phyloP scores from a whole-genome alignment of 2,329 filamentous ascomycete species.

The Hirsutella minnesotensis region DNA sequence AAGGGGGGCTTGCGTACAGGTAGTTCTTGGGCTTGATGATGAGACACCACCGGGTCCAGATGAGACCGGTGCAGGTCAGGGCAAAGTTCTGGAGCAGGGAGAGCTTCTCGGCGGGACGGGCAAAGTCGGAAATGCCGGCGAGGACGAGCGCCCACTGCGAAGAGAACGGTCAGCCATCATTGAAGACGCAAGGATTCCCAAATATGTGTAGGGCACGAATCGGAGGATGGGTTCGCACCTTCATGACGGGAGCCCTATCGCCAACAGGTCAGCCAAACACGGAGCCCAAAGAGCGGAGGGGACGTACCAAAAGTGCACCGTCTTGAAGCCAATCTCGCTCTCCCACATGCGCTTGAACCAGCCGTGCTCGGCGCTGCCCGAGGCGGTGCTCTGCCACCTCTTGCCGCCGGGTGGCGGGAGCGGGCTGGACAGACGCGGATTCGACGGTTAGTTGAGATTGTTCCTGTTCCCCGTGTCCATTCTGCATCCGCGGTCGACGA shows the following conservation, averaged over 20 bases:
- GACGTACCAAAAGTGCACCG: conserved; percentile 90
- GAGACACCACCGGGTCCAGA: conserved; percentile 98
- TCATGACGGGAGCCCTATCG: conserved; percentile 75
- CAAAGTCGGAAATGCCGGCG: conserved; percentile 83
- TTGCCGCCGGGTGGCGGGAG: conserved; percentile 29
- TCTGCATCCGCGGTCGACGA: no score
- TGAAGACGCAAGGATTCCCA: no score
- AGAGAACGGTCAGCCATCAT: conserved; percentile 2
- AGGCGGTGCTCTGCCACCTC: conserved; percentile 61
- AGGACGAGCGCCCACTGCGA: conserved; percentile 82
- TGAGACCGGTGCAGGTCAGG: conserved; percentile 79
- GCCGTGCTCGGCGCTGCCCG: conserved; percentile 31
- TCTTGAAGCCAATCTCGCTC: conserved; percentile 74
- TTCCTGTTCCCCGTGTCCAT: no score
- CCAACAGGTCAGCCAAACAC: conserved; percentile 9
- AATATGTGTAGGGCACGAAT: neutral
- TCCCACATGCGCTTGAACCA: conserved; percentile 75
- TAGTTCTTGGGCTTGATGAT: conserved; percentile 92
- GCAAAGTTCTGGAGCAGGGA: conserved; percentile 87
- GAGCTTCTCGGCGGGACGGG: conserved; percentile 82
- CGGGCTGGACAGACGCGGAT: no score
- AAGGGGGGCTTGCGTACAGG: conserved; percentile 44
- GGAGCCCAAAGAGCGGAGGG: neutral
- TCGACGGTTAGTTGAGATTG: no score
- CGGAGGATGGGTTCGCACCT: conserved; percentile 23